phyloP scores from a whole-genome alignment of 768 basidiomycete genomes.

The Boletus tomentosulus region DNA sequence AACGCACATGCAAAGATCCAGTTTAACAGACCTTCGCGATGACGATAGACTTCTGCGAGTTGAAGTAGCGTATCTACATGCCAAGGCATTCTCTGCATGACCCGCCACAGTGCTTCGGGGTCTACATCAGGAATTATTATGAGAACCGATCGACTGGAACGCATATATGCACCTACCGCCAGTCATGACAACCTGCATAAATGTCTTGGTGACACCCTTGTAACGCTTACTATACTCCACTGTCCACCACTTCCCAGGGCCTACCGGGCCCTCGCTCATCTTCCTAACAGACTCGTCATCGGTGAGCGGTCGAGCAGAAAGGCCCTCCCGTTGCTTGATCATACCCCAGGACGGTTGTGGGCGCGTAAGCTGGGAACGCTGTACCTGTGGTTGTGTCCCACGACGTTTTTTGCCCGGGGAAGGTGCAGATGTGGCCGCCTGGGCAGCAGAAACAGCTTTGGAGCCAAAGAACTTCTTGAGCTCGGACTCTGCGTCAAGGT shows the following conservation, averaged over 20 bases:
- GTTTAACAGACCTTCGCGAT: conserved; percentile 71
- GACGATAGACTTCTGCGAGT: conserved; percentile 38
- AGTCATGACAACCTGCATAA: conserved; percentile 74
- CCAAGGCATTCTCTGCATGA: conserved; percentile 79
- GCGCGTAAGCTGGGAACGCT: conserved; percentile 70
- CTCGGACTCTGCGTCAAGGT: conserved; percentile 87
- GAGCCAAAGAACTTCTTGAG: conserved; percentile 92
- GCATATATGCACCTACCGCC: conserved; percentile 54
- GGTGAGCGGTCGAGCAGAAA: conserved; percentile 57
- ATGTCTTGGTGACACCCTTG: conserved; percentile 73
- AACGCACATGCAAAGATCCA: background rate
- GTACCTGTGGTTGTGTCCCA: conserved; percentile 31
- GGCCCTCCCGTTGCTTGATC: conserved; percentile 63
- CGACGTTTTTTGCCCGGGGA: conserved; percentile 38
- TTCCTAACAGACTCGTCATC: conserved; percentile 50
- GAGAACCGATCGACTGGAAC: background rate
- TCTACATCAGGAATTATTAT: conserved; percentile 39
- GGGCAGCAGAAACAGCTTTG: conserved; percentile 72
- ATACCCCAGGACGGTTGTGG: conserved; percentile 77
- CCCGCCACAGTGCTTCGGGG: conserved; percentile 70
- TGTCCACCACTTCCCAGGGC: conserved; percentile 83
- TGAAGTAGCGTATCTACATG: conserved; percentile 79
- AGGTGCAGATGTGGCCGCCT: conserved; percentile 34
- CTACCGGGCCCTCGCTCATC: conserved; percentile 35
- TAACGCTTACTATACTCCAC: conserved; percentile 85